Percentiles rank a stretch among this genome's conserved stretches.
These are phyloP conservation scores for sunflower (Helianthus annuus) DNA, from an alignment of 129 eudicot genomes.

Conservation along the genomic window DNA sequence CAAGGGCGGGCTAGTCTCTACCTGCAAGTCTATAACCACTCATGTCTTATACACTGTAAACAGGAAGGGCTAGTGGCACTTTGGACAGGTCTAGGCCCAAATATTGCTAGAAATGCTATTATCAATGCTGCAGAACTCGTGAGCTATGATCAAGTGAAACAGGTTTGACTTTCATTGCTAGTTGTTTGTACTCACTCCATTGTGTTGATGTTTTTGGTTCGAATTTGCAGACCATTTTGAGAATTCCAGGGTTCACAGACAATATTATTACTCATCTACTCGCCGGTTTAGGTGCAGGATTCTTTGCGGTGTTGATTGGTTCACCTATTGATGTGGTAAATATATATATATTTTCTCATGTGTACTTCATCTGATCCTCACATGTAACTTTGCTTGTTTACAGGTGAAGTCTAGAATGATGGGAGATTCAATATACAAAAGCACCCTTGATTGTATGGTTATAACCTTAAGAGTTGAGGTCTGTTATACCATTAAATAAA, in stretches of 20 bases:
- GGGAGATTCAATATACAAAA: conserved; percentile 83
- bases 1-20: background rate
- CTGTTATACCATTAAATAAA: conserved; percentile 7
- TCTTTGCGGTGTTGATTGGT: conserved; percentile 94
- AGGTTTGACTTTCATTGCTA: conserved; percentile 42
- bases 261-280: conserved; percentile 72
- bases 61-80: conserved; percentile 88
- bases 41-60: conserved; percentile 9
- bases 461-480: conserved; percentile 76
- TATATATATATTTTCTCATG: background rate
- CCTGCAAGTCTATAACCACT: background rate
- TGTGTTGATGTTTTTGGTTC: conserved; percentile 19
- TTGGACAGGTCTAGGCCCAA: conserved; percentile 98
- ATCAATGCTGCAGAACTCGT: conserved; percentile 97
- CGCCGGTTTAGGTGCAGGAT: conserved; percentile 97
- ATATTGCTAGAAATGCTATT: conserved; percentile 90
- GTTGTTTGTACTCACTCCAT: conserved; percentile 24
- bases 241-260: conserved; percentile 81
- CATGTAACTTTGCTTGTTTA: conserved; percentile 10
- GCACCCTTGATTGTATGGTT: conserved; percentile 71
- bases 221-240: conserved; percentile 60
- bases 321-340: conserved; percentile 97
- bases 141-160: conserved; percentile 92
- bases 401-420: conserved; percentile 98
- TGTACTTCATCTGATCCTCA: background rate